Conservation (phyloP, 2,329 filamentous ascomycete species). For the Zasmidium cellare region DNA sequence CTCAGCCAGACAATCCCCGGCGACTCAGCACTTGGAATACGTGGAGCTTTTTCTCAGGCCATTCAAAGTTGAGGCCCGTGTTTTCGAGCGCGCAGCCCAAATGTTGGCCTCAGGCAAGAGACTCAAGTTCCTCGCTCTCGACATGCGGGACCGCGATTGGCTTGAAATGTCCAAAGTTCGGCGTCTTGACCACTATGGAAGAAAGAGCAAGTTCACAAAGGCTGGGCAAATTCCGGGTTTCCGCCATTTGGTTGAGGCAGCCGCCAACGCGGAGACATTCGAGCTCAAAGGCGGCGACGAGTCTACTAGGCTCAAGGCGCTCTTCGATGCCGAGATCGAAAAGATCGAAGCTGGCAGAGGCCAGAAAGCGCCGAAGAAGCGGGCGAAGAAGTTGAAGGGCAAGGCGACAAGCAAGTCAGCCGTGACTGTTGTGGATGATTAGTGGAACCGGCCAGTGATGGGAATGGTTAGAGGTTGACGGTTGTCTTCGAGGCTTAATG, state of each 20-base stretch:
- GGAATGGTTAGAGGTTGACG: no score
- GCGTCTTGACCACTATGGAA: neutral
- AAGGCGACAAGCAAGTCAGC: neutral
- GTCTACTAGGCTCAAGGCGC: neutral
- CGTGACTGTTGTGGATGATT: no score
- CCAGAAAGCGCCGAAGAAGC: neutral
- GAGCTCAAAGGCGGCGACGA: neutral
- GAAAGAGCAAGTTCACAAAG: neutral
- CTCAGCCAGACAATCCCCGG: neutral
- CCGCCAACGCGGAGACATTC: neutral
- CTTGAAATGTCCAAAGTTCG: neutral
- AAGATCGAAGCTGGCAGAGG: neutral
- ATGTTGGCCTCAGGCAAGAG: neutral
- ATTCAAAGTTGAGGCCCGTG: no score
- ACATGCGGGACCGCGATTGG: neutral
- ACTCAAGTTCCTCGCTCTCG: neutral
- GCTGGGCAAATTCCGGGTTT: conserved; percentile 3
- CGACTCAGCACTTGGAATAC: neutral
- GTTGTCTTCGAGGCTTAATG: no score
- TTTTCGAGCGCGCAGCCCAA: no score
- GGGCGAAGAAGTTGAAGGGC: neutral
- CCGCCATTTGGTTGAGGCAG: neutral
- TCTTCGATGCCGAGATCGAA: neutral
- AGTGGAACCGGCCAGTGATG: no score
- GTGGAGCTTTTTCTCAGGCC: no score